Base-by-base conservation (phyloP, 805 yeast genomes). In the Candida ascalaphidarum region DNA sequence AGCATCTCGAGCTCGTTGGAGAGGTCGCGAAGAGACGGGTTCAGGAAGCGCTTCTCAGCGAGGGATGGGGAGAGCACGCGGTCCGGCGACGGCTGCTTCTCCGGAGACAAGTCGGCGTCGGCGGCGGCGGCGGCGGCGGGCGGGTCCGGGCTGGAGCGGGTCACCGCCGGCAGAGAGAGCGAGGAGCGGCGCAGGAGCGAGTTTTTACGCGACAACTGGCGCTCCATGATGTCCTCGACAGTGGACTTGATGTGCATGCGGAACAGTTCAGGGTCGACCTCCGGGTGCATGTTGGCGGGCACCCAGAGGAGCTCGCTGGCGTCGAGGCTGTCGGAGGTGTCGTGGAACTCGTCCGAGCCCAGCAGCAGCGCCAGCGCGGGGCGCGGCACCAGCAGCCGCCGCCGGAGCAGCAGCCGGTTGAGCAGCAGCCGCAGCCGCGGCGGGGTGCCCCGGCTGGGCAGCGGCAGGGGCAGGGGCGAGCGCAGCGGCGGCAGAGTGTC, bases 201-300 rank as follows among this genome's bases (percentile, higher is more conserved):
- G 14, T 48, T 49, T 22, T 41, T 40, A 18, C 55, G 40, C 12
- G 48, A 41, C 26, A 44, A 25, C 41, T 52, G 48, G 26, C 65
- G 58, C 29, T 66, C 64, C 35, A 69, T 53, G 19, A 71, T 50
- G 36, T 70, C 75, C 34, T 65, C 68, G 4, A 71, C 74, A n/a
- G 73, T 65, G 16, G 58, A 51, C 33, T 77, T 77, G 25, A 81
- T 77, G 46, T 80, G 81, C 39, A 68, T 70, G 38, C 76, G 62
- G 56, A 76, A 81, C 43, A 82, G 84, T 44, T 83, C 94, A 2
- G 97, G 97, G 15, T 94, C 88, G n/a, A 89, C 71, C 43, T 82
- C 89, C 1, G 97, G 97, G 50, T 92, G 98, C 21, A 85, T 66
- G 37, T 74, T 76, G 2, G 97, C 98, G 0, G 97, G 97, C 1